These are phyloP conservation scores for Hypomontagnella submonticulosa DNA, from an alignment of 495 filamentous ascomycete species.

Conservation along the genomic window DNA sequence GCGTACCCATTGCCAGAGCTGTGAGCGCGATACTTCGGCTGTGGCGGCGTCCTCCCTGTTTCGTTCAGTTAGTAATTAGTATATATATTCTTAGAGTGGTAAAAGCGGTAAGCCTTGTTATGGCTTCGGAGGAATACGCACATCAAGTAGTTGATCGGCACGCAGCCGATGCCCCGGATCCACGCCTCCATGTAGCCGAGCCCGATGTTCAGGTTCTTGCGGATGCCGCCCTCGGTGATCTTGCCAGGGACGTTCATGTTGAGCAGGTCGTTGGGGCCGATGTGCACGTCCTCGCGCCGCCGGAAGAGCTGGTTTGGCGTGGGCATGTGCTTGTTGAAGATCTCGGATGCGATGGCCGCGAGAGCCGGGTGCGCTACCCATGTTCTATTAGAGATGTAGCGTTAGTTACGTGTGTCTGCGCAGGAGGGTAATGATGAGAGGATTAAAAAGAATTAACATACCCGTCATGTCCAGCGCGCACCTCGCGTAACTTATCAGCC, in stretches of 20 bases:
- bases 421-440: not conserved
- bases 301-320: slow-evolving; percentile 96
- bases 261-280: slow-evolving; percentile 89
- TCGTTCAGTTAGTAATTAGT: slow-evolving; percentile 23
- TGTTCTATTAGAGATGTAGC: slow-evolving; percentile 49
- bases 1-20: slow-evolving; percentile 96
- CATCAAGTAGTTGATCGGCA: slow-evolving; percentile 99
- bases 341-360: slow-evolving; percentile 85
- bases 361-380: slow-evolving; percentile 98
- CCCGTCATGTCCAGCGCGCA: slow-evolving; percentile 94
- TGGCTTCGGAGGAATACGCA: slow-evolving; percentile 45
- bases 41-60: slow-evolving; percentile 92
- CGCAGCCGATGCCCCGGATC: slow-evolving; percentile 93
- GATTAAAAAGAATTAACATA: slow-evolving; percentile 40
- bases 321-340: slow-evolving; percentile 99
- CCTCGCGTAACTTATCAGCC: slow-evolving; percentile 96
- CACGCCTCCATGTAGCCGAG: slow-evolving; percentile 99
- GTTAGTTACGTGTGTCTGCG: slow-evolving; percentile 15
- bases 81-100: no score
- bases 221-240: slow-evolving; percentile 95
- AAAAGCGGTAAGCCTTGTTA: not conserved
- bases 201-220: slow-evolving; percentile 98
- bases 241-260: slow-evolving; percentile 98
- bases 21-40: slow-evolving; percentile 88
- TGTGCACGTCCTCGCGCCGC: slow-evolving; percentile 87